Evolutionary conservation across 805 yeast species (phyloP), one percentile per base, ranked within the genome.

Genomic region (Clavispora phyllophila): DNA sequence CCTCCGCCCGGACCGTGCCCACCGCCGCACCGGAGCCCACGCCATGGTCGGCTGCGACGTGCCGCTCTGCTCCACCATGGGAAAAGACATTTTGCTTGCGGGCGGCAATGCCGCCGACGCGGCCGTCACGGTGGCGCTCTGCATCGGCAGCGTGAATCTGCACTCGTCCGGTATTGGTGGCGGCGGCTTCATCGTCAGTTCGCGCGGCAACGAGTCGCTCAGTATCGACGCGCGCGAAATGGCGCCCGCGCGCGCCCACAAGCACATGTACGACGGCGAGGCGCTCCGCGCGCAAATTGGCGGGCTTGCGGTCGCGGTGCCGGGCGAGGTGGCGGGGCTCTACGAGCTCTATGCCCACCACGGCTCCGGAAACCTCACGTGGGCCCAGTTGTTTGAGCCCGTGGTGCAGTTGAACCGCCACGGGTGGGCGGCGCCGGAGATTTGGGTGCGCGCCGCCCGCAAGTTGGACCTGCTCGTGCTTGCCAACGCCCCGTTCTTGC

Each of bases 71-170:
- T 82, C 90, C 1, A 54, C 68, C 14, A 58, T 84, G 71, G 93
- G 88, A 7, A 71, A 70, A 5, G 63, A 71, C 5, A 77, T 85
- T 14, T 61, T 84, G 24, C 54, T 62, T 40, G 50, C 54, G 18
- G 80, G 79, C 6, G 95, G 96, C 0, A 82, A 79, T 54, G 96
- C 97, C 2, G 96, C 96, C 0, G 99, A 91, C 60, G 96, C 96
- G 0, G 87, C 96, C 0, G 83, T 91, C 2, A 84, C 96, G 0
- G 85, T 87, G 10, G 87, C 95, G 0, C 69, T 91, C 23, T 91
- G 99, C 57, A 79, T 91, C 25, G 98, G 98, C 2, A 73, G 86
- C 41, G 65, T 87, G 18, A 86, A 87, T 57, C 81, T 88, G 48
- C 87, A 84, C 66, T 82, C 83, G 44, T 82, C 95, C 1, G 96